Evolutionary conservation across 257 asterid species (phyloP).

Genomic region (Rubia yunnanensis): DNA sequence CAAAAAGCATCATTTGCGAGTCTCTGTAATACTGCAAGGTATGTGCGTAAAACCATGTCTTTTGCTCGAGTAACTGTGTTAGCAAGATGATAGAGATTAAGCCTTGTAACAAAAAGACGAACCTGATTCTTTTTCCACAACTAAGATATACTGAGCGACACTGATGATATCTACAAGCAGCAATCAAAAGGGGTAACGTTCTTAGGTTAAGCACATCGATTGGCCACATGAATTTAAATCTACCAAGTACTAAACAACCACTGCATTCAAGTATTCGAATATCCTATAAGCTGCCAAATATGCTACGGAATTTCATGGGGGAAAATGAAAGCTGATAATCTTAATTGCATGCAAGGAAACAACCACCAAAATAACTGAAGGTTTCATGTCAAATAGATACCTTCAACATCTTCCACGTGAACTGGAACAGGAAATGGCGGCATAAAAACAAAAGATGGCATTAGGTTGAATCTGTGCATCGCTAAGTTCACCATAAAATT

Average conservation of each 20-base stretch:
- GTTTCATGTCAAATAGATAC: constrained; percentile 34
- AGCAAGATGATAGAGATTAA: neutral
- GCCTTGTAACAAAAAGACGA: constrained; percentile 3
- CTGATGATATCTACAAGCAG: constrained; percentile 49
- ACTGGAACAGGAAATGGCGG: constrained; percentile 86
- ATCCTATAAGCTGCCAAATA: neutral
- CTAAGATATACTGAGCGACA: constrained; percentile 70
- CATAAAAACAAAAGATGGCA: constrained; percentile 12
- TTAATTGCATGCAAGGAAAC: neutral
- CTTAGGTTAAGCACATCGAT: neutral
- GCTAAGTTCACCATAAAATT: constrained; percentile 4
- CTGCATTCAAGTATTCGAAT: constrained; percentile 28
- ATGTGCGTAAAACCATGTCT: constrained; percentile 10
- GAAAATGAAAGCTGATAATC: neutral
- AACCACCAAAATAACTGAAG: neutral
- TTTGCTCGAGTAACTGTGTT: neutral
- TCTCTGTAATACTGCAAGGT: constrained; percentile 73
- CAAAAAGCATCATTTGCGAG: constrained; percentile 82
- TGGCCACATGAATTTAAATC: too few relatives aligned
- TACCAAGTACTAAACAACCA: neutral
- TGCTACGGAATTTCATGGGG: constrained; percentile 4
- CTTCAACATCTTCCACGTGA: constrained; percentile 69
- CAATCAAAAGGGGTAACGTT: constrained; percentile 17
- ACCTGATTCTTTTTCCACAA: constrained; percentile 99
- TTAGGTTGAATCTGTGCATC: neutral